Percentiles rank a stretch among this genome's conserved stretches.
Evolutionary conservation across 2,329 filamentous ascomycete genomes (phyloP).

Genomic region (Talaromyces atroroseus): DNA sequence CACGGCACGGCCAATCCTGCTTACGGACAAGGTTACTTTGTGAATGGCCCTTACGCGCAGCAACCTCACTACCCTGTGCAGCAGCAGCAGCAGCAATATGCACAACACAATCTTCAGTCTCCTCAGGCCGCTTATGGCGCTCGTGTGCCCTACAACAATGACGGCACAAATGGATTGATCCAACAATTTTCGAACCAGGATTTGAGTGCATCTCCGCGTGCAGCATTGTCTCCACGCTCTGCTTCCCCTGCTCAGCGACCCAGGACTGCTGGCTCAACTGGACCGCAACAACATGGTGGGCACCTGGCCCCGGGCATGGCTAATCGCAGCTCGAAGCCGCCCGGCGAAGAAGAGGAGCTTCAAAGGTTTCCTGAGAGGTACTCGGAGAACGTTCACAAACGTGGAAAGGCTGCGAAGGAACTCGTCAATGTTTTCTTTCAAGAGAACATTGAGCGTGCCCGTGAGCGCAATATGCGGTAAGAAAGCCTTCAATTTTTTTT

Average conservation of each 20-base stretch:
- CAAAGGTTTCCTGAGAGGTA: conserved; percentile 77
- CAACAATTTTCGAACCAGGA: conserved; percentile 98
- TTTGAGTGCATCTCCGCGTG: conserved; percentile 66
- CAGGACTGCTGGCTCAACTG: conserved; percentile 69
- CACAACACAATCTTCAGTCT: conserved; percentile 50
- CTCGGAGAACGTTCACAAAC: conserved; percentile 77
- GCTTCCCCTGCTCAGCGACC: conserved; percentile 70
- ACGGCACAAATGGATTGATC: conserved; percentile 83
- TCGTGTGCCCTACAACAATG: conserved; percentile 52
- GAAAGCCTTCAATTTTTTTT: conserved; percentile 20
- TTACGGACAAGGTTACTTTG: conserved; percentile 53
- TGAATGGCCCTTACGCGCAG: conserved; percentile 51
- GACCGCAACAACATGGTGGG: conserved; percentile 52
- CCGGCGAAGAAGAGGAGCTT: conserved; percentile 64
- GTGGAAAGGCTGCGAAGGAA: conserved; percentile 60
- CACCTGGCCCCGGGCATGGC: conserved; percentile 61
- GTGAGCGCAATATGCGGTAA: conserved; percentile 90
- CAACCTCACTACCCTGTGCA: conserved; percentile 13
- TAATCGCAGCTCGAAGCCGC: conserved; percentile 54
- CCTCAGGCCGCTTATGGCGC: conserved; percentile 50
- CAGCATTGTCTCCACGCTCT: conserved; percentile 63
- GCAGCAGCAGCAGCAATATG: conserved; percentile 49
- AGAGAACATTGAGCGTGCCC: conserved; percentile 92
- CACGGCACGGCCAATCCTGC: conserved; percentile 33
- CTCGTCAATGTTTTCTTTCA: conserved; percentile 82